phyloP scores from a whole-genome alignment of 805 yeast species.

The Yarrowia porcina region DNA sequence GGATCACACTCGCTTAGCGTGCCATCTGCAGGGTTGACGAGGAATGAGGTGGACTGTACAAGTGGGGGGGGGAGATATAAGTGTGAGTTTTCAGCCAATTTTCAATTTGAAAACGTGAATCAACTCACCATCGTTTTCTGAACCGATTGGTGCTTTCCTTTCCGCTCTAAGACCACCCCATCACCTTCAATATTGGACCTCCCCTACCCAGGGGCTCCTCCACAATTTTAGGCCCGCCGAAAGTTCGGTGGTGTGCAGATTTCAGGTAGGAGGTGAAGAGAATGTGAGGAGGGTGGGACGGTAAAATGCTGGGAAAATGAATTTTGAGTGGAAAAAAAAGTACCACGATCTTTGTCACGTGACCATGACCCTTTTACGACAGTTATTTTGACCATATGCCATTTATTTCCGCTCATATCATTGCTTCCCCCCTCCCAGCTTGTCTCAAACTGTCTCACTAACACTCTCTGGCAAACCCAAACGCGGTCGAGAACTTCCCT shows the following conservation, averaged over 20 bases:
- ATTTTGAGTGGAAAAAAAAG: no score
- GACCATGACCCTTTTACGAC: no score
- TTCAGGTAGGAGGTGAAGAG: constrained; percentile 12
- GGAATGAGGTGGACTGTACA: background rate
- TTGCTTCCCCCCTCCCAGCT: no score
- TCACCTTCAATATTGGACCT: background rate
- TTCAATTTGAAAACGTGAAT: background rate
- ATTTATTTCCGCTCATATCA: no score
- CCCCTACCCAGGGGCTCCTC: background rate
- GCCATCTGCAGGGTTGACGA: constrained; percentile 10
- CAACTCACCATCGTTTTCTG: background rate
- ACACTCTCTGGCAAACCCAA: background rate
- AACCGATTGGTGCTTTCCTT: background rate
- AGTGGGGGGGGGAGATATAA: background rate
- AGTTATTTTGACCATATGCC: no score
- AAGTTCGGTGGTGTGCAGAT: constrained; percentile 13
- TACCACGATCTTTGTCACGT: no score
- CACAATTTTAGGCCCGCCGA: background rate
- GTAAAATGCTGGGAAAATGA: no score
- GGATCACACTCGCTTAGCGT: background rate
- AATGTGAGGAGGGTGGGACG: background rate
- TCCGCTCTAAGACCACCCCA: background rate
- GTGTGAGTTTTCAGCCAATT: no score
- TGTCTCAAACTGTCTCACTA: no score
- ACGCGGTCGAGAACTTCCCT: background rate